Evolutionary conservation across 371 early-diverging fungal genomes (phyloP), one percentile per base, ranked within the genome.

Genomic region (Mortierella sp.): DNA sequence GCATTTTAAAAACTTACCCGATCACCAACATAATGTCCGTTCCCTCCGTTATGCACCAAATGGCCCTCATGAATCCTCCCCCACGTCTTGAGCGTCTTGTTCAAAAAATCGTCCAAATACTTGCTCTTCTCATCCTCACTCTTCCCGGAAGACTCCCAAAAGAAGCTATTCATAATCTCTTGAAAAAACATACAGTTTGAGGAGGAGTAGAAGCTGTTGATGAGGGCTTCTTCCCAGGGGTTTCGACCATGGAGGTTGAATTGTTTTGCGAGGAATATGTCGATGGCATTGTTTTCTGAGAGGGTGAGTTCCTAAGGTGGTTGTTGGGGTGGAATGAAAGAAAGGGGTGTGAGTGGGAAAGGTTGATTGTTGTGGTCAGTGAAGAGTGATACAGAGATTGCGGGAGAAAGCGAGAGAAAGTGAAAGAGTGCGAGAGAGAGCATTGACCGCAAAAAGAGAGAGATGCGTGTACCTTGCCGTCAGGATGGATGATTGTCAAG

Each of bases 11-110:
- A 13, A 10, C 58, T 71, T 75, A 83, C 80, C 34, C 77, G 55
- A 57, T 74, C 60, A 65, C 83, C 83, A 26, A 83, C 83, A 26
- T 79, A 79, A 52, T 79, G 77, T 11, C 83, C 83, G 31, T 76
- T 79, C 19, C 21, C 9, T 6, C 65, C 60, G 52, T 83, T 83
- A 31, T 79, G 70, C 42, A 44, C 57, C 70, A 83, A 45, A 71
- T 79, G 79, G 0, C 70, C 70, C 60, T 83, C 83, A 68, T 79
- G 80, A 55, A 70, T 77, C 24, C 72, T 60, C 0, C 74, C 79
- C 77, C 80, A 83, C 16, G 13, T 26, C 11, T 63, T 3, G 21
- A 83, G 21, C 7, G 76, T 42, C 48, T 75, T 73, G 65, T 76
- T 79, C 72, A 79, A 58, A 48, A 79, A 77, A 47, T 55, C 77